Conservation (phyloP, 768 basidiomycete species). For the Hericium alpestre region DNA sequence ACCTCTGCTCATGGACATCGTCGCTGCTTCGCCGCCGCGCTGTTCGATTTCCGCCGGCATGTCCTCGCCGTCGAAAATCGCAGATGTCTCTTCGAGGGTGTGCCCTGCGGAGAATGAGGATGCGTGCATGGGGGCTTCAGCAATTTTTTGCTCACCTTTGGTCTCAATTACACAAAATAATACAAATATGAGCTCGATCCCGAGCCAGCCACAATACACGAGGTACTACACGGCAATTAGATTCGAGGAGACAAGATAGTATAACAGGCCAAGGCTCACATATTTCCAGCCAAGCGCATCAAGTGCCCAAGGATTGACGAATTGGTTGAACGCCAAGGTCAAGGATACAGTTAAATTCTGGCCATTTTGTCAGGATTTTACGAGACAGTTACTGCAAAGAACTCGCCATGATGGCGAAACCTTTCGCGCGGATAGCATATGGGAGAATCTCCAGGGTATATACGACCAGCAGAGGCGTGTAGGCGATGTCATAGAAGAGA, state of each 20-base stretch:
- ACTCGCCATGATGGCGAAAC: constrained; percentile 63
- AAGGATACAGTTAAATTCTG: constrained; percentile 56
- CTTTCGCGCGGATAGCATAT: constrained; percentile 69
- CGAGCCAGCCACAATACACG: constrained; percentile 55
- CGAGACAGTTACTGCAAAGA: background rate
- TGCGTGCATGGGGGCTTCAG: background rate
- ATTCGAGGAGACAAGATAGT: background rate
- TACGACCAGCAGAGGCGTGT: constrained; percentile 58
- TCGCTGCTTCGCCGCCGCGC: constrained; percentile 40
- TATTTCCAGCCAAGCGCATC: constrained; percentile 33
- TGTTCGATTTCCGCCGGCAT: constrained; percentile 29
- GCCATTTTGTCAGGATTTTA: background rate
- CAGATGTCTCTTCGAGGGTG: constrained; percentile 66
- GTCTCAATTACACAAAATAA: constrained; percentile 50
- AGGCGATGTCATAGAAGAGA: constrained; percentile 56
- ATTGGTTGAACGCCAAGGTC: constrained; percentile 68
- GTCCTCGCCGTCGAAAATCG: constrained; percentile 57
- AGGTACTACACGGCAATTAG: constrained; percentile 31
- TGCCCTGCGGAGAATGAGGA: constrained; percentile 27
- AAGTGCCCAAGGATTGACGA: constrained; percentile 71
- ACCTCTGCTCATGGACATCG: constrained; percentile 17
- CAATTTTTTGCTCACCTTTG: constrained; percentile 29
- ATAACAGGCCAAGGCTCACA: constrained; percentile 15
- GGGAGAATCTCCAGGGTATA: constrained; percentile 74
- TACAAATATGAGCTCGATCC: constrained; percentile 50